Conservation (phyloP, 176 grass and related monocot species). For the Aegilops umbellulata region DNA sequence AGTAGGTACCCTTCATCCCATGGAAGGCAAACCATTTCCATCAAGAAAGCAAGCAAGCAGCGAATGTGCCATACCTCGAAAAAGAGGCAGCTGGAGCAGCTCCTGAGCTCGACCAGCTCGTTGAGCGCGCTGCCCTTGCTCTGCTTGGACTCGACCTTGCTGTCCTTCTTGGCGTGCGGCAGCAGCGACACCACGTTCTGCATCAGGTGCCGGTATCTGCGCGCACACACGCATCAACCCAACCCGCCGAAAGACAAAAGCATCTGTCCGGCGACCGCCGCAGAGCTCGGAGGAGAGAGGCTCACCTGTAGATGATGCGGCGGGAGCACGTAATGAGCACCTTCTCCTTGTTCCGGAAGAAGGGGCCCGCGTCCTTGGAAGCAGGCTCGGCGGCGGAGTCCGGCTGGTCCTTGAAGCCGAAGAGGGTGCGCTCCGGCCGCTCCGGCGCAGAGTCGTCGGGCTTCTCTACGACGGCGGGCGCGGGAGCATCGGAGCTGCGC, state of each 20-base stretch:
- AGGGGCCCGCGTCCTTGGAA: not conserved
- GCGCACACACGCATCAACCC: not conserved
- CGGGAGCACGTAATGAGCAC: constrained; percentile 85
- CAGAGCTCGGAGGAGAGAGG: not conserved
- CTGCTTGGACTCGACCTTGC: constrained; percentile 90
- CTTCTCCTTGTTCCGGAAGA: constrained; percentile 92
- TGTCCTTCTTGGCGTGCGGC: constrained; percentile 92
- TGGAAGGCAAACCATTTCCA: not conserved
- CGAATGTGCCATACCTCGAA: constrained; percentile 53
- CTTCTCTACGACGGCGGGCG: constrained; percentile 13
- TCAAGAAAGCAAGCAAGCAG: not conserved
- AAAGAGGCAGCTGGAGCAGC: constrained; percentile 80
- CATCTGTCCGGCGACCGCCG: not conserved
- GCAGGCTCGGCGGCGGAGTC: not conserved
- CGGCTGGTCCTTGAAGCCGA: constrained; percentile 64
- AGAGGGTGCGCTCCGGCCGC: constrained; percentile 62
- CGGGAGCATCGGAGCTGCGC: constrained; percentile 26
- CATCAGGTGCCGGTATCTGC: constrained; percentile 90
- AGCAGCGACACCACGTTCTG: constrained; percentile 69
- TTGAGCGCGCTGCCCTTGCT: constrained; percentile 79
- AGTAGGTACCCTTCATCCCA: not conserved
- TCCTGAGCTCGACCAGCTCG: constrained; percentile 87
- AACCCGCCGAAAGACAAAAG: not conserved
- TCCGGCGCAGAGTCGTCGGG: constrained; percentile 41
- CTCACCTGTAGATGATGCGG: constrained; percentile 73